Conservation (phyloP, 306 rosid genomes). For the Cyamopsis tetragonoloba region DNA sequence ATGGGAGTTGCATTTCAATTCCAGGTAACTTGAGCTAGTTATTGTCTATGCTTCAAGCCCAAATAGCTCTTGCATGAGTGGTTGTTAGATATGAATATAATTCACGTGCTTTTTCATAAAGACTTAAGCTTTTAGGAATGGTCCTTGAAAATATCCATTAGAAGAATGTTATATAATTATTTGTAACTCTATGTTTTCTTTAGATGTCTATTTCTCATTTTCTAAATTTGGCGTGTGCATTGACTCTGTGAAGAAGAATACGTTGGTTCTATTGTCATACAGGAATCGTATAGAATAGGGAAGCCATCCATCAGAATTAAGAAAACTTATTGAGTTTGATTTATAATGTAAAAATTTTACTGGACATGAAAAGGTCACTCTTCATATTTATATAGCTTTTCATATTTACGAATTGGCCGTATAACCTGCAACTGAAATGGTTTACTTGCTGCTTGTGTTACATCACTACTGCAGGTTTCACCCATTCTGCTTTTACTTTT, state of each 20-base stretch:
- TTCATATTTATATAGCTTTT: not conserved
- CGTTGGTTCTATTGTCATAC: not conserved
- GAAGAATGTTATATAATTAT: not conserved
- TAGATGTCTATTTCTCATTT: not conserved
- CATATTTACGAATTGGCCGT: not conserved
- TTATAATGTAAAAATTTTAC: not conserved
- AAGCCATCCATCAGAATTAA: not conserved
- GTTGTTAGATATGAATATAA: not conserved
- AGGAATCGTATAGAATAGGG: constrained; percentile 8
- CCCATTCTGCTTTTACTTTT: constrained; percentile 89
- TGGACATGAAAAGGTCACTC: not conserved
- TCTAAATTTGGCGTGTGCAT: not conserved
- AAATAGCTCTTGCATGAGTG: not conserved
- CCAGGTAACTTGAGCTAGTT: not conserved
- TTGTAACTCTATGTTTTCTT: not conserved
- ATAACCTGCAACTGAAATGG: constrained; percentile 15
- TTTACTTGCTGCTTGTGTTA: constrained; percentile 11
- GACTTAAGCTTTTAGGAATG: not conserved
- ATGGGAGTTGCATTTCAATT: not conserved
- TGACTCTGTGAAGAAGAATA: not conserved
- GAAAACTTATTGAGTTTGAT: not conserved
- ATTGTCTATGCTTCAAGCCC: not conserved
- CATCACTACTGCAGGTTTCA: constrained; percentile 60
- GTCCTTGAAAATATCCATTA: not conserved
- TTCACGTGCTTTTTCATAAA: not conserved